A percentile compares a stretch with the other conserved stretches of the same genome.
phyloP scores from a whole-genome alignment of 1,139 yeast genomes.

The Blastobotrys niveus region DNA sequence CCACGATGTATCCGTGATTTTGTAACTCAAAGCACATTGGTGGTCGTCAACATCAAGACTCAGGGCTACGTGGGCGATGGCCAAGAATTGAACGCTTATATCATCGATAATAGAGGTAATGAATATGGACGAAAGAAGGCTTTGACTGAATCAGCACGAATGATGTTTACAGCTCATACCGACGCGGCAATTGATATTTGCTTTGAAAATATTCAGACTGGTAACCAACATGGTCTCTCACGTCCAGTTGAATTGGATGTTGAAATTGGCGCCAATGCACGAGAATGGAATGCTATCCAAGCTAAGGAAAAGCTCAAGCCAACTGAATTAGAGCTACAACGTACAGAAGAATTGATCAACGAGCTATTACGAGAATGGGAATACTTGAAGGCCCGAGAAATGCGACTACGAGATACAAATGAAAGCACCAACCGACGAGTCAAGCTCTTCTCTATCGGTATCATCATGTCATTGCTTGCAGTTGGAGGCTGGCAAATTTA shows the following conservation, averaged over 20 bases:
- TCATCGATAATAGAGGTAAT: conserved; percentile 37
- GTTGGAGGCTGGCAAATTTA: conserved; percentile 90
- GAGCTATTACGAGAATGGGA: conserved; percentile 75
- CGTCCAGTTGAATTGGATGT: conserved; percentile 77
- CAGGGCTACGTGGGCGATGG: conserved; percentile 80
- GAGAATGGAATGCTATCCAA: conserved; percentile 96
- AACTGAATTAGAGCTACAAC: conserved; percentile 79
- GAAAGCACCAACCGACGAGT: conserved; percentile 83
- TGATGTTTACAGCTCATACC: conserved; percentile 78
- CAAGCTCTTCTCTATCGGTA: conserved; percentile 70
- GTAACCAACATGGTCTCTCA: conserved; percentile 22
- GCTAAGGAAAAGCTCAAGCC: conserved; percentile 92
- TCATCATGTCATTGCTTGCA: conserved; percentile 61
- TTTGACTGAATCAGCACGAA: conserved; percentile 55
- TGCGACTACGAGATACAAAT: conserved; percentile 89
- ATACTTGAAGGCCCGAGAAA: conserved; percentile 82
- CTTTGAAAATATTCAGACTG: conserved; percentile 58
- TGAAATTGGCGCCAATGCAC: conserved; percentile 93
- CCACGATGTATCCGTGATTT: conserved; percentile 85
- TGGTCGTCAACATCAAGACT: conserved; percentile 67
- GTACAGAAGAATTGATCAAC: conserved; percentile 71
- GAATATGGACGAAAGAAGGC: conserved; percentile 37
- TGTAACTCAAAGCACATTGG: conserved; percentile 74
- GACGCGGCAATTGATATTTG: conserved; percentile 88
- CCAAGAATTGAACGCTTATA: conserved; percentile 47